Evolutionary conservation across 1,284 basidiomycete species (phyloP), one percentile per base, ranked within the genome.

Genomic region (Cutaneotrichosporon sp.): DNA sequence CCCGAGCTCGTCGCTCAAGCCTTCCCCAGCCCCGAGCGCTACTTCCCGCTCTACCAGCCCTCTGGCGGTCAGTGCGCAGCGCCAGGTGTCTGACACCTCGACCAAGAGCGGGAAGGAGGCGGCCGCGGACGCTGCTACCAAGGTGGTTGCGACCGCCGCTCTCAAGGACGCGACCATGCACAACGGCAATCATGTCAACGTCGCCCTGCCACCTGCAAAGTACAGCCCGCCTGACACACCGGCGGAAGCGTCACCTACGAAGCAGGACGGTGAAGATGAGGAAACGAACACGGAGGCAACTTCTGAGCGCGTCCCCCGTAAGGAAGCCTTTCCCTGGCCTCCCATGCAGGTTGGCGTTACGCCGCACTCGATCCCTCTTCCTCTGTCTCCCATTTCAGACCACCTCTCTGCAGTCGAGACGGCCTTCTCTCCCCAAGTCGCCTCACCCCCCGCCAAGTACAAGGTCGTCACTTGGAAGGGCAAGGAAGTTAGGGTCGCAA

Each of bases 201-300:
- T 75, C 34, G 56, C 64, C 4, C 68, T 72, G 9, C 73, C 73
- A 2, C 70, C 67, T 1, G 57, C 57, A 18, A 42, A 16, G 8
- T 72, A 73, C 58, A 63, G 57, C 34, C 70, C 73, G 26, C 70
- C 69, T 10, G 66, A 73, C 22, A 65, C 68, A 6, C 72, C 72
- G 2, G 56, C 56, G 7, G 30, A 8, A 6, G 30, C 14, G 22
- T 46, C n/a, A 26, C 42, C 56, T 6, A 40, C 58, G 16, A 56
- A 65, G n/a, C 18, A 56, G 8, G 56, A 50, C 5, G 56, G 16
- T 9, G 50, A 46, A 34, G 14, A 22, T 2, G 47, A 36, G 7
- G 38, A 57, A 34, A 47, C 13, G 18, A 56, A 26, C 58, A 55
- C 22, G n/a, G 46, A 47, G 46, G n/a, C 38, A 5, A 18, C 21